Percentiles rank a stretch among this genome's conserved stretches.
Evolutionary conservation across 2,329 filamentous ascomycete species (phyloP).

Genomic region (Ophiostoma ips): DNA sequence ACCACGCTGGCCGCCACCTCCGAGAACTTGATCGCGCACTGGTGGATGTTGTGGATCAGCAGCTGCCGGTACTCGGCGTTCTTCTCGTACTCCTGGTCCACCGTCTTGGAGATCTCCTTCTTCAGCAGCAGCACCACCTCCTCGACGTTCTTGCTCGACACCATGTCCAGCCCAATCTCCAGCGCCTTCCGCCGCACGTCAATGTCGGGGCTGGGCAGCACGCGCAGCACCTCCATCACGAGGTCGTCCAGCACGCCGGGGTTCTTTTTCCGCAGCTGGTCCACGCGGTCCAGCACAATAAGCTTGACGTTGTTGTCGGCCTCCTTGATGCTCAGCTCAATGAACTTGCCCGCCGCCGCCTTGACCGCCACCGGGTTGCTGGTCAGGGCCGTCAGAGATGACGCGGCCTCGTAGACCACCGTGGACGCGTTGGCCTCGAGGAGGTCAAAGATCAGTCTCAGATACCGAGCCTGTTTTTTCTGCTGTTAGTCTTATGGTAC

Average conservation of each 20-base stretch:
- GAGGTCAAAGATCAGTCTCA: slow-evolving; percentile 90
- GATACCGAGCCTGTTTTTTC: slow-evolving; percentile 62
- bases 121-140: slow-evolving; percentile 93
- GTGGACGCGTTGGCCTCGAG: slow-evolving; percentile 87
- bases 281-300: slow-evolving; percentile 85
- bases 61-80: slow-evolving; percentile 90
- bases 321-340: slow-evolving; percentile 93
- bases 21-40: slow-evolving; percentile 97
- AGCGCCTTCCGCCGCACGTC: slow-evolving; percentile 90
- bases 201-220: slow-evolving; percentile 87
- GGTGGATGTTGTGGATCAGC: slow-evolving; percentile 92
- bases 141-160: slow-evolving; percentile 96
- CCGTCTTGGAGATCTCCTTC: slow-evolving; percentile 94
- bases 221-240: slow-evolving; percentile 92
- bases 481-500: slow-evolving; percentile 46
- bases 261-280: slow-evolving; percentile 59
- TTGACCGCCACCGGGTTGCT: slow-evolving; percentile 97
- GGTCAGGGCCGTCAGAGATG: slow-evolving; percentile 82
- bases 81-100: slow-evolving; percentile 98
- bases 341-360: slow-evolving; percentile 88
- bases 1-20: slow-evolving; percentile 96
- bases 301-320: slow-evolving; percentile 99
- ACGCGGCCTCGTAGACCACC: slow-evolving; percentile 94
- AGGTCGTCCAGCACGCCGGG: slow-evolving; percentile 80
- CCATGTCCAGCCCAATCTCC: slow-evolving; percentile 86